phyloP scores from a whole-genome alignment of 2,329 filamentous ascomycete genomes.

The Neurospora crassa region DNA sequence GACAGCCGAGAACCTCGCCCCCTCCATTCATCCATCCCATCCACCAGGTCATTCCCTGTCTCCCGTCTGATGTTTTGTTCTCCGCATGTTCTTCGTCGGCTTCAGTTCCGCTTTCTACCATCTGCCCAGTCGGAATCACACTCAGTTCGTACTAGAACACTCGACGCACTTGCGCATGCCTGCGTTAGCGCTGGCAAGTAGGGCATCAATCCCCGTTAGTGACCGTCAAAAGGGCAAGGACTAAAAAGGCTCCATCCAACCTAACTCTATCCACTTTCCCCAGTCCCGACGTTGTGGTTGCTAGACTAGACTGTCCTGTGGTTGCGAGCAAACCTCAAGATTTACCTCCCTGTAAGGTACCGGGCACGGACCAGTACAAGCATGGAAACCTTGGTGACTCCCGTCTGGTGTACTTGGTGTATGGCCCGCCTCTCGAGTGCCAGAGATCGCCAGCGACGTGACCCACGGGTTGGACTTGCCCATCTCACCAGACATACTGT shows the following conservation, averaged over 20 bases:
- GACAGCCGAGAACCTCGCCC: neutral
- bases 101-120: neutral
- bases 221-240: neutral
- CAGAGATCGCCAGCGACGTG: no score
- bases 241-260: neutral
- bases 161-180: neutral
- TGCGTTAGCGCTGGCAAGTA: neutral
- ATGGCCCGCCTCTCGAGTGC: no score
- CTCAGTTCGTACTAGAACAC: neutral
- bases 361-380: no score
- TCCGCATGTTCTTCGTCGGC: neutral
- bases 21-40: neutral
- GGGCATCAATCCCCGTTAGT: neutral
- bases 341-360: no score
- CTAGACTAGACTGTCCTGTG: neutral
- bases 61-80: neutral
- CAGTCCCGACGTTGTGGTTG: neutral
- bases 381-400: no score
- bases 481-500: no score
- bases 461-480: no score
- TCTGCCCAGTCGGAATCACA: neutral
- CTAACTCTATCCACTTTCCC: neutral
- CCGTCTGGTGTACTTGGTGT: no score
- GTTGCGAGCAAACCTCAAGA: no score
- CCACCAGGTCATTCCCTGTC: neutral